A percentile compares a stretch with the other conserved stretches of the same genome.
phyloP scores from a whole-genome alignment of 78 protist genomes.

The Monosiga brevicollis region DNA sequence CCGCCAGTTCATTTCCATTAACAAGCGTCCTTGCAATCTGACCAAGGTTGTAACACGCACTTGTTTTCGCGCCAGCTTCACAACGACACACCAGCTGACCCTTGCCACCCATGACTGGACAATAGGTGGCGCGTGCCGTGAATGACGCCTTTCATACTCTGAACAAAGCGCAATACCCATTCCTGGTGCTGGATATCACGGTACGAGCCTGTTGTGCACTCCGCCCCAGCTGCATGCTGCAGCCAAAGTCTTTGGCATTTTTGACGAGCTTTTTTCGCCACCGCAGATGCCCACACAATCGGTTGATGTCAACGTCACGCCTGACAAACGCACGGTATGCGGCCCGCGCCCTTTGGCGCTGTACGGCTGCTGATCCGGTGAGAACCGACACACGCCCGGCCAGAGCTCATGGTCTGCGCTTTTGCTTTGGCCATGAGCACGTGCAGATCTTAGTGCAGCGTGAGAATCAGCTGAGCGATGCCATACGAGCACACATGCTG shows the following conservation, averaged over 20 bases:
- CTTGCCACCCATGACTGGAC: too few species aligned
- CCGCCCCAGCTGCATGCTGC: not conserved
- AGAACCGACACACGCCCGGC: too few species aligned
- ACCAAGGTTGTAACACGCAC: constrained; percentile 14
- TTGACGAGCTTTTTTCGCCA: not conserved
- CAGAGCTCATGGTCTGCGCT: too few species aligned
- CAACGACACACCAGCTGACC: not conserved
- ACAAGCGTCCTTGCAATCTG: constrained; percentile 73
- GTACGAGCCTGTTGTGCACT: constrained; percentile 3
- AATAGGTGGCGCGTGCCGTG: constrained; percentile 25
- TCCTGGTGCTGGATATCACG: constrained; percentile 27
- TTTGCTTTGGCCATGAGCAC: too few species aligned
- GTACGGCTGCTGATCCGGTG: too few species aligned
- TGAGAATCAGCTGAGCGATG: too few species aligned
- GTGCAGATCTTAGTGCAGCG: too few species aligned
- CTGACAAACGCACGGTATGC: constrained; percentile 77
- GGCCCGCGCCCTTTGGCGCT: too few species aligned
- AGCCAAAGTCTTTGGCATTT: too few species aligned
- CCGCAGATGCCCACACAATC: not conserved
- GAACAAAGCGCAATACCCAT: constrained; percentile 35
- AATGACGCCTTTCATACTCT: constrained; percentile 38
- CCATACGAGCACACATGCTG: too few species aligned
- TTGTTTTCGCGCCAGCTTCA: not conserved
- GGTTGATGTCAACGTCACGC: constrained; percentile 88
- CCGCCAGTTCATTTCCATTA: constrained; percentile 63